A percentile compares a stretch with the other conserved stretches of the same genome.
Conservation (phyloP, 2,329 filamentous ascomycete genomes). For the Alternaria brassicicola region DNA sequence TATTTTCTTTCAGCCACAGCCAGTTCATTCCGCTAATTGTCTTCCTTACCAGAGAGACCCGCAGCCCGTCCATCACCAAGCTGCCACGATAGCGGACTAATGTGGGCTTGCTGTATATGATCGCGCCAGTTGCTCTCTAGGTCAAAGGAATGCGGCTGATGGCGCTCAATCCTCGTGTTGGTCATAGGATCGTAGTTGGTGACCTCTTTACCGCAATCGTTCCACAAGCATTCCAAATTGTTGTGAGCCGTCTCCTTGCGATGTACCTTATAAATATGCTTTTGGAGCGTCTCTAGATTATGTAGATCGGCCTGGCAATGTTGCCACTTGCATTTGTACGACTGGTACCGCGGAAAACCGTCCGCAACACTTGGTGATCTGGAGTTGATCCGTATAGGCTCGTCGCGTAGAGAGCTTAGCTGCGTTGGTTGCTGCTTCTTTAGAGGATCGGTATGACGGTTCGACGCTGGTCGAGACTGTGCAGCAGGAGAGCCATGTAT, state of each 20-base stretch:
- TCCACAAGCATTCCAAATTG: constrained; percentile 55
- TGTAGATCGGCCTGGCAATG: constrained; percentile 64
- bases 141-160: constrained; percentile 44
- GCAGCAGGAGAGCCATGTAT: constrained; percentile 50
- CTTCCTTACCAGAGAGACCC: constrained; percentile 61
- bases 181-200: constrained; percentile 30
- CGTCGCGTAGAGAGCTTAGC: constrained; percentile 37
- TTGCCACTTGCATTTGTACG: constrained; percentile 65
- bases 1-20: constrained; percentile 13
- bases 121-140: constrained; percentile 53
- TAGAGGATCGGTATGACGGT: constrained; percentile 17
- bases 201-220: constrained; percentile 46
- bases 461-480: constrained; percentile 31
- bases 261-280: constrained; percentile 65
- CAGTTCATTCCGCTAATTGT: constrained; percentile 9
- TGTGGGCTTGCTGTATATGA: constrained; percentile 60
- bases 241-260: constrained; percentile 44
- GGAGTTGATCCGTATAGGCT: constrained; percentile 36
- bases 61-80: constrained; percentile 65
- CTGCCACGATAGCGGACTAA: constrained; percentile 61
- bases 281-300: constrained; percentile 64
- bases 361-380: constrained; percentile 40
- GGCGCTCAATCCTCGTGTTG: constrained; percentile 27
- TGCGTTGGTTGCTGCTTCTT: constrained; percentile 25
- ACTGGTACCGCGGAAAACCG: constrained; percentile 47